Conservation (phyloP, 345 rosid genomes). For the Corchorus olitorius region DNA sequence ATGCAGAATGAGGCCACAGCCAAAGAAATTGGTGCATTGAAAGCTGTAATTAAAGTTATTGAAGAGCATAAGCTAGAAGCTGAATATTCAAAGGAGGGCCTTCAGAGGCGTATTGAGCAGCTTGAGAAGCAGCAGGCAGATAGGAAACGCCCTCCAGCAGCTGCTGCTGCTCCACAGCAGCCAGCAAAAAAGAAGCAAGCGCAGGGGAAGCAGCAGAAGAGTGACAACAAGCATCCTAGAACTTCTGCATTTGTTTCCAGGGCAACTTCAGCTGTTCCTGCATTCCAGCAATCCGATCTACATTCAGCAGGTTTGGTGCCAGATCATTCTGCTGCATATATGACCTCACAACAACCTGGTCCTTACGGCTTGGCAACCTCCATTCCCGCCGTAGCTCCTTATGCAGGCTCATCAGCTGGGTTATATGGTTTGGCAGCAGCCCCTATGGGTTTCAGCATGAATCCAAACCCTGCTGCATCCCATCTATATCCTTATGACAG, state of each 20-base stretch:
- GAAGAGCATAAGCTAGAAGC: conserved; percentile 60
- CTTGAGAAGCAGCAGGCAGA: conserved; percentile 67
- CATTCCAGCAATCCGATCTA: conserved; percentile 39
- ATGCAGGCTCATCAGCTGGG: conserved; percentile 34
- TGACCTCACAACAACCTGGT: neutral
- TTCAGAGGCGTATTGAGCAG: conserved; percentile 56
- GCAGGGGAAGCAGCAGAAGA: neutral
- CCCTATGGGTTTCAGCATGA: conserved; percentile 35
- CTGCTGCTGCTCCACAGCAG: conserved; percentile 33
- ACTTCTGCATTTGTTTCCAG: conserved; percentile 28
- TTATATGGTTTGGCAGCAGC: conserved; percentile 36
- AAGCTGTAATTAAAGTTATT: conserved; percentile 53
- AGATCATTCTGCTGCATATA: neutral
- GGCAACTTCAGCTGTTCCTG: conserved; percentile 29
- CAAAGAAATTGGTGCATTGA: conserved; percentile 62
- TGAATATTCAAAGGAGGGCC: conserved; percentile 39
- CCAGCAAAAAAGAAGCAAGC: conserved; percentile 2
- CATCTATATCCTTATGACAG: conserved; percentile 27
- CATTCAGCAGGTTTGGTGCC: conserved; percentile 43
- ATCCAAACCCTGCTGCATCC: conserved; percentile 33
- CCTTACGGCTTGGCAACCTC: conserved; percentile 35
- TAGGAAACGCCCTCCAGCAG: conserved; percentile 44
- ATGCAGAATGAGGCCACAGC: conserved; percentile 58
- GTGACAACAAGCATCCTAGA: conserved; percentile 18
- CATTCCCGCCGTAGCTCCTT: conserved; percentile 24